These are phyloP conservation scores for Trichoderma breve DNA, from an alignment of 2,329 filamentous ascomycete species.

Conservation along the genomic window DNA sequence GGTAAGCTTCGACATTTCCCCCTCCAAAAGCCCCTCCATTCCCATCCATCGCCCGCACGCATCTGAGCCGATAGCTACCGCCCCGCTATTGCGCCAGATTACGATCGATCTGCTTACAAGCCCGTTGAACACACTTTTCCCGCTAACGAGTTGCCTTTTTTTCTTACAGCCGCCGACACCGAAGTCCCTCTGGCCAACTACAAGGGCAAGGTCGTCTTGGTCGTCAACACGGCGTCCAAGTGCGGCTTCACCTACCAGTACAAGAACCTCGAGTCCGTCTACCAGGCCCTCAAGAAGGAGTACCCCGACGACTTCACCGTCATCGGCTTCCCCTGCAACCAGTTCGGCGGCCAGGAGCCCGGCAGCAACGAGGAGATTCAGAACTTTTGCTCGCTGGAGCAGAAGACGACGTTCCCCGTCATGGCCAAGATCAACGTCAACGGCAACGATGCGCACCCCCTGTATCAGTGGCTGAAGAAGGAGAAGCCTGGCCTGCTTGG, in stretches of 20 bases:
- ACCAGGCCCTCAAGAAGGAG: constrained; percentile 69
- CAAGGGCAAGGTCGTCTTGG: constrained; percentile 88
- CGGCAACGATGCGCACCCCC: constrained; percentile 55
- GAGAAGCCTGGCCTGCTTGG: constrained; percentile 81
- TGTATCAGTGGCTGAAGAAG: constrained; percentile 62
- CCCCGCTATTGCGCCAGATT: constrained; percentile 2
- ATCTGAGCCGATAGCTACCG: neutral
- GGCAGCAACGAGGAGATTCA: constrained; percentile 79
- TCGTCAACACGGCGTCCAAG: constrained; percentile 98
- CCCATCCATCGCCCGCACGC: no score
- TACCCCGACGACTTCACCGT: constrained; percentile 77
- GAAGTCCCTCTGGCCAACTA: constrained; percentile 68
- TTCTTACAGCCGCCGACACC: constrained; percentile 49
- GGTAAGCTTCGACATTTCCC: constrained; percentile 52
- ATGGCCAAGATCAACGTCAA: constrained; percentile 94
- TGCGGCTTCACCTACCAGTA: constrained; percentile 99
- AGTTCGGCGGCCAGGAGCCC: constrained; percentile 90
- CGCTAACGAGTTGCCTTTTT: neutral
- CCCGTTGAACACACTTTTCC: neutral
- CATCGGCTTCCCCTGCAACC: constrained; percentile 97
- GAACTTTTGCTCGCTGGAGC: constrained; percentile 82
- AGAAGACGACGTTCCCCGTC: constrained; percentile 80
- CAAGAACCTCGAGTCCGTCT: constrained; percentile 83
- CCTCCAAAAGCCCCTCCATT: neutral
- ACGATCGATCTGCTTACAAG: neutral